Conservation (phyloP, 2,329 filamentous ascomycete species). For the Xylaria sp. region DNA sequence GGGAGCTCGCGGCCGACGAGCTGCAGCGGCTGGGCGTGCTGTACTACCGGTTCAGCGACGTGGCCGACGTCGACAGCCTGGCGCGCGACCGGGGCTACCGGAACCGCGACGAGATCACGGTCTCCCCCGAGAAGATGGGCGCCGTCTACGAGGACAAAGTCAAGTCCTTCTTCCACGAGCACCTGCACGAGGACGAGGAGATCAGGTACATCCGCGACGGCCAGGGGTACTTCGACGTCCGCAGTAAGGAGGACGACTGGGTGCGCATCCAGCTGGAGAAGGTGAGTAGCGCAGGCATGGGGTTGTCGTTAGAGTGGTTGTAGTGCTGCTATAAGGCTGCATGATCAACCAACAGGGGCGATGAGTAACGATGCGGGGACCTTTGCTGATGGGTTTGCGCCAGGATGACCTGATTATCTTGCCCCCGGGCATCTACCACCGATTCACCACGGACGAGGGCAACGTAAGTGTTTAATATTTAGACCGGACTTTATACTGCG, state of each 20-base stretch:
- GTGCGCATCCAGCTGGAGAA: slow-evolving; percentile 83
- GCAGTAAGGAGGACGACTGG: slow-evolving; percentile 83
- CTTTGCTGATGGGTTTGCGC: neutral
- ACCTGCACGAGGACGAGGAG: slow-evolving; percentile 97
- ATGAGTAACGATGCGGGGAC: neutral
- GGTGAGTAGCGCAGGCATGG: slow-evolving; percentile 41
- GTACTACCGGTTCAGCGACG: slow-evolving; percentile 69
- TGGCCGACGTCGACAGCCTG: slow-evolving; percentile 72
- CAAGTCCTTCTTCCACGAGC: slow-evolving; percentile 90
- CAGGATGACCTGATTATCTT: slow-evolving; percentile 85
- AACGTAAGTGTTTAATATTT: slow-evolving; percentile 68
- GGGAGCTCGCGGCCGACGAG: slow-evolving; percentile 63
- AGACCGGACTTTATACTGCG: neutral
- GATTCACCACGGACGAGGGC: slow-evolving; percentile 89
- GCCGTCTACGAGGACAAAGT: slow-evolving; percentile 91
- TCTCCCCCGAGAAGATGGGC: slow-evolving; percentile 85
- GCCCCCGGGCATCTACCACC: slow-evolving; percentile 93
- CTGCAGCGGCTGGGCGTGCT: slow-evolving; percentile 78
- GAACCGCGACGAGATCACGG: slow-evolving; percentile 91
- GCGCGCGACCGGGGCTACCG: slow-evolving; percentile 80
- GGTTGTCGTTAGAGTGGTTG: neutral
- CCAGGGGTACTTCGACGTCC: slow-evolving; percentile 89
- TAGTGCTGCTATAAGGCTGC: neutral
- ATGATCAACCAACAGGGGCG: neutral
- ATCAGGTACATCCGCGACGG: slow-evolving; percentile 93